Base-by-base conservation (phyloP, 2,329 filamentous ascomycete genomes). In the Penicillium capsulatum region DNA sequence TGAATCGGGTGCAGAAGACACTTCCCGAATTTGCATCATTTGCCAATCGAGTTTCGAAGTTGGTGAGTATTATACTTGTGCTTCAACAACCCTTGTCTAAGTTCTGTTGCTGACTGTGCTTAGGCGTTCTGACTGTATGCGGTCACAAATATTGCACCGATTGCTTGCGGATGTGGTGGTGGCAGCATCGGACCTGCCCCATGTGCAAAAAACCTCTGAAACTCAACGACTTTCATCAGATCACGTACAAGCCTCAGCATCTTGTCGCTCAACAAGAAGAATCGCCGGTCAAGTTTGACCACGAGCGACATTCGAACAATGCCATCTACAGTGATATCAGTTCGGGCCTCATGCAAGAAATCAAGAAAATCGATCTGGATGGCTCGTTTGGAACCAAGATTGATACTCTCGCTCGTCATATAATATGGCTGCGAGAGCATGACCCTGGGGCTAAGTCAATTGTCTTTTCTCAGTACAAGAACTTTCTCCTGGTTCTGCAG, bases 91-190 rank as follows among this genome's bases (percentile, higher is more conserved):
- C 13, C 3, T 16, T 7, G 13, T 13, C 13, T 13, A 10, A 17
- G n/a, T 31, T 17, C 4, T 2, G 3, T 34, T 22, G 9, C 42
- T 53, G 34, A 50, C 35, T 22, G 22, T 32, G 30, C 9, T 2
- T 7, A 68, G 66, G 66, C 17, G 64, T 69, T 13, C 48, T 69
- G 49, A 96, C 91, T 0, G 77, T 88, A 1, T 97, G 92, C 60
- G 91, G 91, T 0, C 92, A 98, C 59, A 80, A 88, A 48, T 97
- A 89, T 60, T 96, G 91, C 69, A 89, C 87, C 55, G 84, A 87
- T 17, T 97, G 92, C 63, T 83, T 97, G 51, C 73, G 74, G 26
- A 53, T 80, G 9, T 97, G 92, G 92, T 87, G 84, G 69, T 73
- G 71, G 40, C 72, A 78, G 20, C 81, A 89, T 52, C 77, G 73